Evolutionary conservation across 164 flowering plant genomes (phyloP), one percentile per base, ranked within the genome.

Genomic region (Umbellularia californica): DNA sequence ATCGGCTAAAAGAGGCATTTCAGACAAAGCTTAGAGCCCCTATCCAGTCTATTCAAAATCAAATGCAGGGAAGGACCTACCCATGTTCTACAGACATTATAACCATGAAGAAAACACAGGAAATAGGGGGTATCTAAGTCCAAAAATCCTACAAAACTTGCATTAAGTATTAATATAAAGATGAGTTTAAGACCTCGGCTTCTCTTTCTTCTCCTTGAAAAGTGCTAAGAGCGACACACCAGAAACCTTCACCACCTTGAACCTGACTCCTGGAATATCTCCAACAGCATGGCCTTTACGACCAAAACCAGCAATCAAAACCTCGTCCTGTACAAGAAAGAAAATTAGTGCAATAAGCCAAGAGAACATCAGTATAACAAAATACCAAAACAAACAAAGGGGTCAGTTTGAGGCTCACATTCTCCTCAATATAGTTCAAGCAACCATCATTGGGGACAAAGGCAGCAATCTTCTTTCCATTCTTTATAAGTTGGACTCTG

Each of bases 201-300:
- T 88, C 80, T 88, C 91, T 78, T 87, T 88, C 80, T 88, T 88
- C 86, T 88, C 91, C 47, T 88, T 88, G 75, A 88, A 88, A 60
- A 88, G 87, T 14, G 88, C 91, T 65, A 87, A 71, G 2, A 87
- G 87, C n/a, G 91, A 88, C 1, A 88, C 91, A 52, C 90, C 90
- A 22, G 90, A 88, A 0, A 88, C 91, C 84, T 88, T 88, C 72
- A 88, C 91, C 69, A 88, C 90, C 85, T 88, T 88, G 86, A 88
- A 88, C 41, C 89, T 74, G 33, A 88, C 89, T 71, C 91, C 88
- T 35, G 91, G 89, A 83, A 88, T 88, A 86, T 88, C 89, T 74
- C 89, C 90, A 1, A 88, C 90, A 28, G 90, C 90, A 82, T 88
- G 90, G 2, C 89, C 90, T 75, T 88, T 88, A 17, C 90, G 83